These are phyloP conservation scores for Suillus luteus DNA, from an alignment of 768 basidiomycete species.

Conservation along the genomic window DNA sequence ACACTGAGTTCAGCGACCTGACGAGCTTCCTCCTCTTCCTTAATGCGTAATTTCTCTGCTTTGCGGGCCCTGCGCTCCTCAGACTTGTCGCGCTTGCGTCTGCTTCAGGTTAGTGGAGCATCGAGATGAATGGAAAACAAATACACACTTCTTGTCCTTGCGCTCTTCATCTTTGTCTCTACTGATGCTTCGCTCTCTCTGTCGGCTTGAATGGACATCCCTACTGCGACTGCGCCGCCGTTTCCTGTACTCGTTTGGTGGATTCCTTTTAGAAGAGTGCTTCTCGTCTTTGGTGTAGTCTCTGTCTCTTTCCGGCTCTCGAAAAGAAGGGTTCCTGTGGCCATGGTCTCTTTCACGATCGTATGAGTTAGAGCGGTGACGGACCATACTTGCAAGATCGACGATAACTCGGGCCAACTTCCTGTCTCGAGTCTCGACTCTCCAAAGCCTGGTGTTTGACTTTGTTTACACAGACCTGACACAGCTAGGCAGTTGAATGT, in stretches of 20 bases:
- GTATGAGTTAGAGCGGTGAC: constrained; percentile 50
- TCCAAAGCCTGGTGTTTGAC: constrained; percentile 5
- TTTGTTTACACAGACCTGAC: not conserved
- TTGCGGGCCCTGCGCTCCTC: constrained; percentile 83
- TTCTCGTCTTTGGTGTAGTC: constrained; percentile 29
- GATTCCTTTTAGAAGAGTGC: constrained; percentile 33
- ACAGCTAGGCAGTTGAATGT: not conserved
- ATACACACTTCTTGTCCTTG: constrained; percentile 51
- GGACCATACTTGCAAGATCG: constrained; percentile 39
- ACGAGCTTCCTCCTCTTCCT: constrained; percentile 87
- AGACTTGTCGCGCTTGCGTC: constrained; percentile 86
- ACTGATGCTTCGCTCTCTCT: constrained; percentile 25
- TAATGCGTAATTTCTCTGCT: constrained; percentile 81
- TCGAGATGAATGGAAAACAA: constrained; percentile 1
- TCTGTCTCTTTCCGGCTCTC: not conserved
- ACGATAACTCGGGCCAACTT: not conserved
- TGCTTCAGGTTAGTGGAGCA: constrained; percentile 32
- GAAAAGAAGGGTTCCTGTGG: constrained; percentile 34
- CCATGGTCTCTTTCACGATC: constrained; percentile 29
- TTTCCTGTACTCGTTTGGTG: constrained; percentile 31
- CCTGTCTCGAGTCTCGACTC: constrained; percentile 7
- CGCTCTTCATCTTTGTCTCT: constrained; percentile 32
- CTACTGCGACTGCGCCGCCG: constrained; percentile 35
- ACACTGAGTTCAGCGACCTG: constrained; percentile 93
- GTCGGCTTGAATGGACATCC: constrained; percentile 34